Conservation (phyloP, 257 asterid genomes). For the Datura wrightii region DNA sequence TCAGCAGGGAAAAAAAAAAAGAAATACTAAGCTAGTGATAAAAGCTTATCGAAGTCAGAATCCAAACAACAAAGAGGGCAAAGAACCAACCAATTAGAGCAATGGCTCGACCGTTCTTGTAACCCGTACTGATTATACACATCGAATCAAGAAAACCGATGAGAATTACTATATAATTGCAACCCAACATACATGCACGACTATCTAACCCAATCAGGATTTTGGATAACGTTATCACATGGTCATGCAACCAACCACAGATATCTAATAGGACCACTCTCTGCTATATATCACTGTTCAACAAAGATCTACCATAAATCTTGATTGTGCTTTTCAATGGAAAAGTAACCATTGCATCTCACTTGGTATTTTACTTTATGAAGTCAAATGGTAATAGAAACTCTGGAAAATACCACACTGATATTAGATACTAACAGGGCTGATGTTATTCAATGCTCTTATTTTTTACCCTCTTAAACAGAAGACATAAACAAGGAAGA, state of each 20-base stretch:
- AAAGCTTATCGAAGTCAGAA: background rate
- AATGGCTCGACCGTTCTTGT: background rate
- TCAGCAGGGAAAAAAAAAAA: background rate
- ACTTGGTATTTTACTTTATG: background rate
- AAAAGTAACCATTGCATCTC: background rate
- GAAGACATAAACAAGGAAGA: constrained; percentile 35
- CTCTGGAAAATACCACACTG: background rate
- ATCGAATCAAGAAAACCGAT: background rate
- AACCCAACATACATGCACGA: background rate
- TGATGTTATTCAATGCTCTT: constrained; percentile 35
- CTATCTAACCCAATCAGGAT: constrained; percentile 15
- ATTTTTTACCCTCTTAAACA: constrained; percentile 44
- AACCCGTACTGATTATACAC: background rate
- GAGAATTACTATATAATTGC: background rate
- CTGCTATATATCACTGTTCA: constrained; percentile 33
- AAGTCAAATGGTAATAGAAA: background rate
- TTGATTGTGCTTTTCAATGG: constrained; percentile 22
- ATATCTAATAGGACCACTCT: constrained; percentile 23
- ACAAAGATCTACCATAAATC: constrained; percentile 32
- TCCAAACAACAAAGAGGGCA: background rate
- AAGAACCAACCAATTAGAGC: background rate
- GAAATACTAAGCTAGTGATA: background rate
- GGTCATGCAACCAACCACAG: constrained; percentile 39
- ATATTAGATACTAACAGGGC: constrained; percentile 35
- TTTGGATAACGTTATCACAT: constrained; percentile 26